A percentile compares a stretch with the other conserved stretches of the same genome.
phyloP scores from a whole-genome alignment of 2,329 filamentous ascomycete genomes.

The Aspergillus niger region DNA sequence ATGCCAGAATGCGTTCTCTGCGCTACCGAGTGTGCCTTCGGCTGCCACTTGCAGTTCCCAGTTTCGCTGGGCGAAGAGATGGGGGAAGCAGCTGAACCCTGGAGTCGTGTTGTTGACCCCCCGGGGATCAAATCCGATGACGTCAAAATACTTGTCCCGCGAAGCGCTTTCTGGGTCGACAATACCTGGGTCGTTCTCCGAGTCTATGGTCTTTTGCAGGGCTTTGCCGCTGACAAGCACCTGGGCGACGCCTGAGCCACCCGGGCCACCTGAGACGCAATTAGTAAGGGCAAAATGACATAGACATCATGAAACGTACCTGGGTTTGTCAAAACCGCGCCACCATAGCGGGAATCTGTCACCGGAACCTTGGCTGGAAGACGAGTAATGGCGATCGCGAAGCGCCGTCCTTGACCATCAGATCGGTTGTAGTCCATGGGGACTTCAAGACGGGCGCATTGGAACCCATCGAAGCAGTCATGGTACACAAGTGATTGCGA shows the following conservation, averaged over 20 bases:
- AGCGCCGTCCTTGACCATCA: conserved; percentile 34
- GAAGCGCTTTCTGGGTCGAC: neutral
- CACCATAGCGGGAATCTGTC: conserved; percentile 48
- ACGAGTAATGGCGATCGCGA: conserved; percentile 50
- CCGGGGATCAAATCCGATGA: conserved; percentile 50
- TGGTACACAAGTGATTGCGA: conserved; percentile 37
- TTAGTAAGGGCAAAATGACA: neutral
- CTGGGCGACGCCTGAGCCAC: conserved; percentile 45
- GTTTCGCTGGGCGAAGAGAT: conserved; percentile 29
- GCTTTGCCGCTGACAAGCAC: conserved; percentile 35
- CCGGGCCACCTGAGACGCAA: conserved; percentile 42
- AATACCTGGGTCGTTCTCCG: conserved; percentile 27
- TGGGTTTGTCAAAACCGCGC: conserved; percentile 53
- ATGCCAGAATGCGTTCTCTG: conserved; percentile 28
- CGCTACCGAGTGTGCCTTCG: conserved; percentile 40
- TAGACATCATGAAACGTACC: conserved; percentile 23
- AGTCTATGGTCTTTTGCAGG: conserved; percentile 43
- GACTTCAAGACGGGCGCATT: conserved; percentile 53
- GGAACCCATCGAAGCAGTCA: conserved; percentile 49
- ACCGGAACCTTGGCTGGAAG: conserved; percentile 47
- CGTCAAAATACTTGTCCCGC: conserved; percentile 39
- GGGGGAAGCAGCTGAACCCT: conserved; percentile 44
- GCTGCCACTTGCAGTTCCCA: conserved; percentile 40
- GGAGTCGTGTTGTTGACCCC: conserved; percentile 47
- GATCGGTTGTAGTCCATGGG: conserved; percentile 51